Evolutionary conservation across 2,329 filamentous ascomycete genomes (phyloP), one percentile per base, ranked within the genome.

Genomic region (Fusarium floridanum): DNA sequence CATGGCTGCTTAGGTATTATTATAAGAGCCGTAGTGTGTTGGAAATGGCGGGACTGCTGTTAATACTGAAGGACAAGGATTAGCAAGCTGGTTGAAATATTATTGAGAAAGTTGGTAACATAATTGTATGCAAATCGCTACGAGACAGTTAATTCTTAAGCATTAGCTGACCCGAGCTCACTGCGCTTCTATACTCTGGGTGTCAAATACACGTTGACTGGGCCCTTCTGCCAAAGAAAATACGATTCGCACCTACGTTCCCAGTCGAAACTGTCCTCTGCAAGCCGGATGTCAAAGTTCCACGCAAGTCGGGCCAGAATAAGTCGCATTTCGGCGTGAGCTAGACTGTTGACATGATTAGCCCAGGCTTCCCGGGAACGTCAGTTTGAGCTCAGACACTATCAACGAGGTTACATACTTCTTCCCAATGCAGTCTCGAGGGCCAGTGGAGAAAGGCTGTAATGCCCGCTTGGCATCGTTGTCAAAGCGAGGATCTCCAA

Each of bases 341-440:
- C 22, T 22, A 22, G 22, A 22, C 22, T 22, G 22, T 22, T 22
- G 22, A 4, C 22, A 22, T 22, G 22, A 22, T 22, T 22, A 22
- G 22, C 22, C 22, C 22, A 22, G 22, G 22, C 22, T 22, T 22
- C 22, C 22, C 22, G 22, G 22, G 22, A 22, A 22, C 22, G 22
- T 22, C 22, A 3, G 22, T 22, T 22, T 22, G 22, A 22, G 22
- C 22, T 22, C 22, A 22, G 22, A 22, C 22, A 22, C 22, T 22
- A 22, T 22, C 22, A 22, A 22, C 22, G 22, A 22, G 22, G 22
- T 22, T 22, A 22, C 22, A 22, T 22, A 86, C 85, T 87, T 88
- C 71, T 82, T 82, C 3, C 87, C 88, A 27, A 89, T 80, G 65
- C 88, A 89, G 60, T 87, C 86, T 4, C 87, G 78, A 3, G 87